Evolutionary conservation across 768 basidiomycete species (phyloP), one percentile per base, ranked within the genome.

Genomic region (Tubosaeta sp.): DNA sequence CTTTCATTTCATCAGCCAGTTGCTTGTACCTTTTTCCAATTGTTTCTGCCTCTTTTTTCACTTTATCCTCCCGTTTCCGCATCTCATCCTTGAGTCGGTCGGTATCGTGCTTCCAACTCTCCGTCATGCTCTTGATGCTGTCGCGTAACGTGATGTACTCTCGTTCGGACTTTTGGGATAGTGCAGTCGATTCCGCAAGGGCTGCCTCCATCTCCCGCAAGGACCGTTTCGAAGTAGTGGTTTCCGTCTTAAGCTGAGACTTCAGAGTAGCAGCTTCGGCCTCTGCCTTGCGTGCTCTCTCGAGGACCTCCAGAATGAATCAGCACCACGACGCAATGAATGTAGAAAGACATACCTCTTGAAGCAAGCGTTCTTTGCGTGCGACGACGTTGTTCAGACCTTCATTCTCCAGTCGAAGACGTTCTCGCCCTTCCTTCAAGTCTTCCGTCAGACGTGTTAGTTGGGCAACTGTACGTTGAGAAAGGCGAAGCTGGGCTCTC

Each of bases 361-460:
- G 92, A 54, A 92, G 68, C 48, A 93, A 59, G 55, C 92, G 76
- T 70, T 94, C 92, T 65, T 94, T 94, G 52, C 92, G 76, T 25
- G 89, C 81, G 21, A 94, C 87, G 16, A 93, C 90, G 55, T 90
- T 90, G 60, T 91, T 91, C 58, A 94, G 67, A 3, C 86, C 87
- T 63, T 94, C 92, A 59, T 91, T 94, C 70, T 94, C 92, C 44
- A 90, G 63, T 50, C 90, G 69, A 55, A 93, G 69, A 43, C 92
- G 74, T 67, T 94, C 92, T 56, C 90, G 76, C 3, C 82, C 86
- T 65, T 94, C 92, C 65, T 92, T 93, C 64, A 93, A 66, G 66
- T 94, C 92, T 65, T 94, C 92, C 22, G 86, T 86, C 69, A 89
- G 88, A 39, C 90, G 73, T 34, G 90, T 92, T 38, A 93, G 69